Evolutionary conservation across 225 moss, liverwort and hornwort genomes (phyloP).

Genomic region (Anthoceros angustus): DNA sequence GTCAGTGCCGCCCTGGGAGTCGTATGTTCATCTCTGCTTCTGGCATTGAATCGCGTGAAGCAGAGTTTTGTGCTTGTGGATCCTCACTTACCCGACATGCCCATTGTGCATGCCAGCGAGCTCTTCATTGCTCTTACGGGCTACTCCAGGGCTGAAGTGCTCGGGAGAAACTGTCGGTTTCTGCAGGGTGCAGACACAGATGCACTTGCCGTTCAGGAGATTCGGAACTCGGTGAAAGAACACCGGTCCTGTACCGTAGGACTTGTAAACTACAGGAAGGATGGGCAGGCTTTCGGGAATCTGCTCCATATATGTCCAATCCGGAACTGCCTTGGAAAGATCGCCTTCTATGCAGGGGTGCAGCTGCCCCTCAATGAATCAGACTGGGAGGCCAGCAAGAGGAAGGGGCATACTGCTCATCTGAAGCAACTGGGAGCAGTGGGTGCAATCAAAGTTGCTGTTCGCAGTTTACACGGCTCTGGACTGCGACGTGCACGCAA

Average conservation of each 20-base stretch:
- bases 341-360: conserved; percentile 64
- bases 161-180: conserved; percentile 73
- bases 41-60: conserved; percentile 55
- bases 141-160: conserved; percentile 59
- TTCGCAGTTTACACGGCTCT: conserved; percentile 57
- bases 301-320: conserved; percentile 57
- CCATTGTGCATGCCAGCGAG: conserved; percentile 79
- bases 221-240: conserved; percentile 39
- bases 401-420: conserved; percentile 22
- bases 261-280: conserved; percentile 70
- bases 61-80: conserved; percentile 81
- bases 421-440: conserved; percentile 52
- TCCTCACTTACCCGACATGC: conserved; percentile 57
- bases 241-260: conserved; percentile 51
- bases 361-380: conserved; percentile 40
- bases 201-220: conserved; percentile 42
- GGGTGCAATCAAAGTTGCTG: conserved; percentile 61
- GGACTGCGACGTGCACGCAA: conserved; percentile 34
- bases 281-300: conserved; percentile 60
- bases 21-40: conserved; percentile 61
- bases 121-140: conserved; percentile 62
- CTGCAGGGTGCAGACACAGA: conserved; percentile 71
- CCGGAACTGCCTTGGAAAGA: conserved; percentile 45
- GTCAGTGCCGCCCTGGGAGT: conserved; percentile 32
- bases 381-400: conserved; percentile 24